phyloP scores from a whole-genome alignment of 73 alveolate species.

The Blepharisma japonicum region DNA sequence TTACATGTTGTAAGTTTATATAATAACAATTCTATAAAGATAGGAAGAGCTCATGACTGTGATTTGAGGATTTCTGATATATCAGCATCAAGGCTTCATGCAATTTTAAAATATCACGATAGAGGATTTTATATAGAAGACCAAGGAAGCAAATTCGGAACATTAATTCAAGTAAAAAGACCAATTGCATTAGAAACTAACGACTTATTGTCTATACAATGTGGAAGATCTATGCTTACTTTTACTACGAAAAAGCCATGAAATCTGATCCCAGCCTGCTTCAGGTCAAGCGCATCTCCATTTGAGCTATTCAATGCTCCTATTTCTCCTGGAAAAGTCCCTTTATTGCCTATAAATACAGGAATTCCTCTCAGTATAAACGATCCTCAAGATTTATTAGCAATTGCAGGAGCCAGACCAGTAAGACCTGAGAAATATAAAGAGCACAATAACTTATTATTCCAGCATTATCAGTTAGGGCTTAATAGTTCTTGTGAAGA shows the following conservation, averaged over 20 bases:
- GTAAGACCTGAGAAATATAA: neutral
- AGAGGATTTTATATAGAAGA: constrained; percentile 27
- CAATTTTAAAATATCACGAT: neutral
- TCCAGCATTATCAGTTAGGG: constrained; percentile 18
- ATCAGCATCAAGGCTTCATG: constrained; percentile 51
- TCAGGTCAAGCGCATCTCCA: constrained; percentile 4
- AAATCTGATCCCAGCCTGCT: constrained; percentile 29
- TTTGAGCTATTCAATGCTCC: constrained; percentile 3
- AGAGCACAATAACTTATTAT: neutral
- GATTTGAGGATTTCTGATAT: constrained; percentile 48
- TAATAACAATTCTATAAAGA: constrained; percentile 15
- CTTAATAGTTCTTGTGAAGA: constrained; percentile 9
- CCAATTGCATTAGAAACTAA: constrained; percentile 29
- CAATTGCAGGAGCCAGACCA: neutral
- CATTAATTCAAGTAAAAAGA: constrained; percentile 31
- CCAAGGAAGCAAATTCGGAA: constrained; percentile 34
- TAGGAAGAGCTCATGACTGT: constrained; percentile 51
- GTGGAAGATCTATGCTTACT: constrained; percentile 30
- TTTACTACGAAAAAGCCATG: constrained; percentile 25
- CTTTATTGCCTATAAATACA: constrained; percentile 30
- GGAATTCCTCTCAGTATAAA: constrained; percentile 27
- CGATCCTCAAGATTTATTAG: constrained; percentile 15
- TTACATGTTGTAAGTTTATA: constrained; percentile 29
- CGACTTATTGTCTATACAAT: neutral
- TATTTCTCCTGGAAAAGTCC: neutral